Base-by-base conservation (phyloP, 768 basidiomycete genomes). In the Amanita fuliginea region DNA sequence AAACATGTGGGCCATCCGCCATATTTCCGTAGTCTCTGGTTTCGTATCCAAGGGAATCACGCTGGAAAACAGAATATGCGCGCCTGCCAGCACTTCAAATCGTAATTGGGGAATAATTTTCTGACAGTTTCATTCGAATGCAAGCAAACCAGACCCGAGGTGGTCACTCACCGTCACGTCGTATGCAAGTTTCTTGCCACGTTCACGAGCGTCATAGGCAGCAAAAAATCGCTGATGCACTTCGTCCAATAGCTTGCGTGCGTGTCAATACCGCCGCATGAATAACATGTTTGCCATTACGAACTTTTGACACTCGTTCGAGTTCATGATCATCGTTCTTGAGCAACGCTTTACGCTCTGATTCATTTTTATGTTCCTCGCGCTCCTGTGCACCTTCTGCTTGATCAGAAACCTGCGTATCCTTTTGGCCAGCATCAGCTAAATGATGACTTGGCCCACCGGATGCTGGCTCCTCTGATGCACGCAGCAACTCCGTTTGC, bases 311-410 rank as follows among this genome's bases (percentile, higher is more conserved):
- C n/a, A 99, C 71, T 37, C 95, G 72, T 8, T 70, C 67, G 39
- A 99, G 71, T 67, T 99, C 95, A 21, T 63, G 60, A 61, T 98
- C 95, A 53, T 94, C 80, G 52, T 92, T 88, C 66, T 85, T 93
- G 44, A 98, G 65, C 28, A 97, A 63, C 0, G 91, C 87, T 60
- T 85, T 89, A 51, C 75, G 76, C 14, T 68, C 45, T 8, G 16
- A 42, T 4, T 36, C 39, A 33, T 51, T 42, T 28, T 43, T 39
- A 16, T 40, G 49, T n/a, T 34, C 46, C 21, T 47, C 46, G 11
- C 52, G 48, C 10, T 57, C 48, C 6, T 56, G 54, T 39, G 57
- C 21, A 9, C 57, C 58, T 37, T 60, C 56, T 14, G 57, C 51
- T 26, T 62, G 56, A 19, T 53, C 18, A 18, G 24, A n/a, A 2